Base-by-base conservation (phyloP, 352 stramenopile genomes). In the Aphanomyces astaci region DNA sequence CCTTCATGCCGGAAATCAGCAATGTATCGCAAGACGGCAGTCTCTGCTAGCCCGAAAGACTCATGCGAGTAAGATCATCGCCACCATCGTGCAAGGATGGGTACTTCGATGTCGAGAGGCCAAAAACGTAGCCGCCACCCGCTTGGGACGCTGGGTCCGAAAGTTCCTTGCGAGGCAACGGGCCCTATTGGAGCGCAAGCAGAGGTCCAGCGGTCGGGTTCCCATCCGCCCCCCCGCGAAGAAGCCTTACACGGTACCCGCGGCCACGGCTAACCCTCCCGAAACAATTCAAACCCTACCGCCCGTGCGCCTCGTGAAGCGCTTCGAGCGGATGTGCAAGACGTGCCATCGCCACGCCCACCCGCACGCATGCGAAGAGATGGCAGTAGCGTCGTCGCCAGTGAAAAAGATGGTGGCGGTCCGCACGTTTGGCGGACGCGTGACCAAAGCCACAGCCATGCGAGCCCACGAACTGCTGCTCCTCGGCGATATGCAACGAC, bases 291-390 rank as follows among this genome's bases (percentile, higher is more conserved):
- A 11, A 30, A 10, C 32, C 10, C 22, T 63, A 24, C 54, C 54
- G 30, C 54, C 54, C 4, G 54, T 63, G 19, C 30, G 33, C 11
- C 54, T 63, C 54, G 40, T 63, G 25, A 63, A 63, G 36, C 54
- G 54, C 7, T 63, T 31, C 36, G 54, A 63, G 10, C 3, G 54
- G 54, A 31, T 63, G 17, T 63, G 54, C 24, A 49, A 45, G 36
- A 63, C 54, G n/a, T 63, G 54, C 32, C 30, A 45, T 4, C 15
- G 28, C 28, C 54, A 45, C n/a, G 30, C 17, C 25, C 19, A 45
- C 28, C 19, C 27, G 3, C 17, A 28, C 25, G 11, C 17, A n/a
- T 48, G 54, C 30, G 13, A 25, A 0, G 25, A 36, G 22, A 25
- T 53, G 9, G 9, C 9, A 46, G 39, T 17, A 10, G 13, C 51